Percentiles rank a stretch among this genome's conserved stretches.
Evolutionary conservation across 2,329 filamentous ascomycete species (phyloP).

Genomic region (Pestalotiopsis sp.): DNA sequence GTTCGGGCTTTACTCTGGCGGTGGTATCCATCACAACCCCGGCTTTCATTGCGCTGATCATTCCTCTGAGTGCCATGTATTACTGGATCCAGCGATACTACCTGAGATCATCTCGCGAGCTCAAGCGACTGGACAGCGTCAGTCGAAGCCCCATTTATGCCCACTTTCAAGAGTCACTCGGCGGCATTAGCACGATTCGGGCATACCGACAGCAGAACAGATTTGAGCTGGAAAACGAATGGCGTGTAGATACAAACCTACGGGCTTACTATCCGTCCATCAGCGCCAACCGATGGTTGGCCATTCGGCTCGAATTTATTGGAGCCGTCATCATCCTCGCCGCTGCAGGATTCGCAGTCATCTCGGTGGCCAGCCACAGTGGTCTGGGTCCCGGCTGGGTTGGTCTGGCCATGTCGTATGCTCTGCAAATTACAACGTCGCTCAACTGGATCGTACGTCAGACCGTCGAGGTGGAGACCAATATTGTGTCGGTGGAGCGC

Average conservation of each 20-base stretch:
- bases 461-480: constrained; percentile 99
- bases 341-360: constrained; percentile 79
- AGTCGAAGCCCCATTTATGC: constrained; percentile 96
- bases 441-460: constrained; percentile 99
- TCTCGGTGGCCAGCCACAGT: constrained; percentile 73
- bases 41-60: constrained; percentile 76
- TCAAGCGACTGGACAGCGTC: constrained; percentile 94
- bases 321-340: constrained; percentile 91
- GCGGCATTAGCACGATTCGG: constrained; percentile 91
- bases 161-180: constrained; percentile 96
- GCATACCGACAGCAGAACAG: constrained; percentile 88
- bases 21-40: constrained; percentile 85
- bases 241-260: constrained; percentile 93
- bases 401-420: constrained; percentile 95
- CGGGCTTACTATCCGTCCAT: constrained; percentile 95
- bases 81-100: constrained; percentile 97
- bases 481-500: constrained; percentile 97
- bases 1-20: constrained; percentile 80
- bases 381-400: constrained; percentile 73
- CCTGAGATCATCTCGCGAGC: constrained; percentile 89
- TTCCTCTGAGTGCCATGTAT: constrained; percentile 82
- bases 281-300: constrained; percentile 92
- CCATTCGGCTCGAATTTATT: constrained; percentile 92
- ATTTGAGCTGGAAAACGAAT: constrained; percentile 93
- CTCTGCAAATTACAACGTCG: constrained; percentile 93